Evolutionary conservation across 768 basidiomycete genomes (phyloP), one percentile per base, ranked within the genome.

Genomic region (Trametes maxima): DNA sequence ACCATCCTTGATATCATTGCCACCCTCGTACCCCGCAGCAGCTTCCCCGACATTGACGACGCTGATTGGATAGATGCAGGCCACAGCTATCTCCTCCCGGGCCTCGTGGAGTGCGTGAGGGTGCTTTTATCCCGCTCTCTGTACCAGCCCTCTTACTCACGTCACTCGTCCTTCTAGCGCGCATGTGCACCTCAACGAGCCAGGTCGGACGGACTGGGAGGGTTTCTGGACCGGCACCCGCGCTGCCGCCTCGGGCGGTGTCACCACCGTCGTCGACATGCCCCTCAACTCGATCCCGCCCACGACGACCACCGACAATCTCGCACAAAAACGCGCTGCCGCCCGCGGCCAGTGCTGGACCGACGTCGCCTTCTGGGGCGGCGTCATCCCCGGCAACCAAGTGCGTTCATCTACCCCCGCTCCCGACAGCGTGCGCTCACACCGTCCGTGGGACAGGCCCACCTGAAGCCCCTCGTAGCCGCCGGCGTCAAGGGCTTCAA

Each of bases 241-340:
- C 56, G 96, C 96, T 19, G 96, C 96, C 1, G 85, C 87, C 1
- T 90, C 94, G 1, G 96, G 96, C 21, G 97, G 96, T 7, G 86
- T 98, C n/a, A 98, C 95, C 8, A 93, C 94, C 6, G 78, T 98
- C 21, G 88, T 98, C 35, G 97, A 98, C 76, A 99, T 98, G 96
- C 97, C 96, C 2, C 79, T 99, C 56, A 98, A 99, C 74, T 96
- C 95, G 2, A 92, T 98, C 55, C 96, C 96, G 1, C 94, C 97
- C 0, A 98, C 97, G 0, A 95, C 94, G 1, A 95, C 93, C 0
- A 82, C 94, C 8, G 76, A 76, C 5, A 86, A 96, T 69, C 80
- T 98, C 10, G 75, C 84, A 47, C 67, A 77, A 25, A 98, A 98
- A 78, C 81, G 85, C 5, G 70, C 72, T 12, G 90, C 88, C 0